These are phyloP conservation scores for Ceratocystis colombiana DNA, from an alignment of 2,329 filamentous ascomycete genomes.

Conservation along the genomic window DNA sequence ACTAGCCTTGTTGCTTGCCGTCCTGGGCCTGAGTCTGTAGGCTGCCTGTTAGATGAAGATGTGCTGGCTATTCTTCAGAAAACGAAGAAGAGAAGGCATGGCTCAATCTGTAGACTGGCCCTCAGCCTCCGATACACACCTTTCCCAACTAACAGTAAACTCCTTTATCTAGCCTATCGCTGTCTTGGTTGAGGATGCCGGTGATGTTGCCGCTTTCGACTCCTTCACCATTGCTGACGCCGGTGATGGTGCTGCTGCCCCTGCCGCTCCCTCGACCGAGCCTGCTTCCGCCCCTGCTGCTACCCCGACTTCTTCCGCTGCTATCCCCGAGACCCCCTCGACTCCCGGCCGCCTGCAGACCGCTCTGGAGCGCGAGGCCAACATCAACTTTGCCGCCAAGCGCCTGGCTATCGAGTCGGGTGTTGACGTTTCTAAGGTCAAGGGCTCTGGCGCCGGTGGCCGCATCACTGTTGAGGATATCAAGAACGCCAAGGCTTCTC, in stretches of 20 bases:
- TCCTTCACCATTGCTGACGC: conserved; percentile 82
- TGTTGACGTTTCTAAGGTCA: conserved; percentile 63
- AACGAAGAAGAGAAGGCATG: too few species aligned
- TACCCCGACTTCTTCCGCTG: conserved; percentile 38
- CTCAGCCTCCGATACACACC: too few species aligned
- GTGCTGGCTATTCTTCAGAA: too few species aligned
- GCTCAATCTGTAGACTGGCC: too few species aligned
- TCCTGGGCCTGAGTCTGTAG: not conserved
- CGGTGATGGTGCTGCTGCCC: conserved; percentile 62
- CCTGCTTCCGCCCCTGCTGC: conserved; percentile 42
- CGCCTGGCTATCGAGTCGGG: conserved; percentile 77
- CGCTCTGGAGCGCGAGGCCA: conserved; percentile 70
- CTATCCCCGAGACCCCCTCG: conserved; percentile 51
- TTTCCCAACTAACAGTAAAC: conserved; percentile 16
- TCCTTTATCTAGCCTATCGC: conserved; percentile 67
- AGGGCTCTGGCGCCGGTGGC: conserved; percentile 77
- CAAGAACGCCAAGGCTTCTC: conserved; percentile 65
- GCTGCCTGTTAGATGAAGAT: not conserved
- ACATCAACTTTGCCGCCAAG: conserved; percentile 62
- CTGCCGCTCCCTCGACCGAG: conserved; percentile 50
- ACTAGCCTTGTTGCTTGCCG: conserved; percentile 2
- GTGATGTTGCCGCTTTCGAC: conserved; percentile 79
- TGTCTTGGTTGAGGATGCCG: conserved; percentile 83
- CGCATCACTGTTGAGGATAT: conserved; percentile 87
- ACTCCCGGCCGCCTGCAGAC: conserved; percentile 71